phyloP scores from a whole-genome alignment of 1,284 basidiomycete species.

The Hypsizygus ulmarius region DNA sequence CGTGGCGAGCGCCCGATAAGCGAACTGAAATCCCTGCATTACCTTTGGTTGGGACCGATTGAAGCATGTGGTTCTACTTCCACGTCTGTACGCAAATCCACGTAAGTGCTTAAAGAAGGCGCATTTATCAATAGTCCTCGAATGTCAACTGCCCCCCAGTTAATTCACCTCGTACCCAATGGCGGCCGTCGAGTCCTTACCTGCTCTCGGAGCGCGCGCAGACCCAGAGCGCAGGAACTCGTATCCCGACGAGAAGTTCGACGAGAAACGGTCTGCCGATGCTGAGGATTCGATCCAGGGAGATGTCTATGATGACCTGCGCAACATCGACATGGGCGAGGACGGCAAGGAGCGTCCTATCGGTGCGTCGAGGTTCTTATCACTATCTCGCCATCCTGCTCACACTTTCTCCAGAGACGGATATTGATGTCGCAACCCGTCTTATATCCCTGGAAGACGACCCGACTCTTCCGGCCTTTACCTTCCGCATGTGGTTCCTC shows the following conservation, averaged over 20 bases:
- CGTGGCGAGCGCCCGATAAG: too few relatives aligned
- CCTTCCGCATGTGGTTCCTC: slow-evolving; percentile 43
- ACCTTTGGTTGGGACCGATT: too few relatives aligned
- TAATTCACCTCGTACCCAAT: background rate
- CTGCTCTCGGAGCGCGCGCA: slow-evolving; percentile 1
- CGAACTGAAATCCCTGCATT: too few relatives aligned
- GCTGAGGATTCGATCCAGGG: slow-evolving; percentile 21
- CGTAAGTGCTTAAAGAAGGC: too few relatives aligned
- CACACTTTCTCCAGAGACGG: slow-evolving; percentile 33
- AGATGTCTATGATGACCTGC: slow-evolving; percentile 35
- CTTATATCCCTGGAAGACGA: slow-evolving; percentile 60
- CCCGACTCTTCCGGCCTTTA: slow-evolving; percentile 47
- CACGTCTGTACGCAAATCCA: too few relatives aligned
- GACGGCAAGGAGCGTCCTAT: slow-evolving; percentile 41
- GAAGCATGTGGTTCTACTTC: too few relatives aligned
- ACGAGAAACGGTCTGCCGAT: slow-evolving; percentile 19
- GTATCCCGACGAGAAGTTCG: slow-evolving; percentile 19
- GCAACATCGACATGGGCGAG: slow-evolving; percentile 36
- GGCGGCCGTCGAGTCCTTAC: slow-evolving; percentile 1
- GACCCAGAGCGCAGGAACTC: slow-evolving; percentile 13
- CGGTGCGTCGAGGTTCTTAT: slow-evolving; percentile 21
- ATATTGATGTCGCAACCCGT: slow-evolving; percentile 46
- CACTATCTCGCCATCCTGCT: too few relatives aligned
- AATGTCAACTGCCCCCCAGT: slow-evolving; percentile 1
- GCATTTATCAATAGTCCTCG: too few relatives aligned